Conservation (phyloP, 768 basidiomycete genomes). For the Peribolospora kevripleyi region DNA sequence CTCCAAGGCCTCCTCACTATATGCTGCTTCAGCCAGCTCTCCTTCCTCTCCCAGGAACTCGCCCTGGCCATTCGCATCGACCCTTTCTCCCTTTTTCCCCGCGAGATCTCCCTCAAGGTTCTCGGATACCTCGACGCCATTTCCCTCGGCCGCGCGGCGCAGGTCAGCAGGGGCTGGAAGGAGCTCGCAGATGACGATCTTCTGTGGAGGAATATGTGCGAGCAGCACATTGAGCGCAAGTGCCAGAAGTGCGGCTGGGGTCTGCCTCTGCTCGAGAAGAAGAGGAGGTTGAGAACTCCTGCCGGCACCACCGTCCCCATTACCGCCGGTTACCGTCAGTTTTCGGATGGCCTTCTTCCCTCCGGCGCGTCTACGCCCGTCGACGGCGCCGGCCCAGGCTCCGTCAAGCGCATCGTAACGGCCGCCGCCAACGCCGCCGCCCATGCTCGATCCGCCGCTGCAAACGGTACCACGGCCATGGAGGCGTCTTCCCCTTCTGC, state of each 20-base stretch:
- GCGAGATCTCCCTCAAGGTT: conserved; percentile 66
- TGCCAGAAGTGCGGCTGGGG: conserved; percentile 97
- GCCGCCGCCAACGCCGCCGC: too few relatives aligned
- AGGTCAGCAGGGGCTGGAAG: conserved; percentile 67
- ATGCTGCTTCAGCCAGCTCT: conserved; percentile 97
- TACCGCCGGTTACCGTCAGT: too few relatives aligned
- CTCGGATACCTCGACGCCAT: conserved; percentile 75
- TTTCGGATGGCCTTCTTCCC: too few relatives aligned
- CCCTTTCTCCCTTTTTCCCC: conserved; percentile 70
- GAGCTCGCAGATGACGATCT: conserved; percentile 78
- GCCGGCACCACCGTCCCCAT: conserved; percentile 9
- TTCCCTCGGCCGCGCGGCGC: conserved; percentile 77
- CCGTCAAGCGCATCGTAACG: too few relatives aligned
- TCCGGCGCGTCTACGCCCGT: too few relatives aligned
- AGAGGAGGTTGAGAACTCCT: conserved; percentile 27
- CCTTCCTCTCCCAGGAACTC: conserved; percentile 79
- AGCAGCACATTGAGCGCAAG: conserved; percentile 92
- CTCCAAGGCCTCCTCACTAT: conserved; percentile 91
- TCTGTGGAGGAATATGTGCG: conserved; percentile 86
- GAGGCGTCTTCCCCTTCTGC: too few relatives aligned
- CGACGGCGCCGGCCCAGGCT: too few relatives aligned
- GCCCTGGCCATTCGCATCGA: conserved; percentile 82
- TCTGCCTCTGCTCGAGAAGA: conserved; percentile 64
- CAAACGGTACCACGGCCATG: too few relatives aligned
- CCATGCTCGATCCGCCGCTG: too few relatives aligned